Base-by-base conservation (phyloP, 2,329 filamentous ascomycete species). In the Ophiostoma perfectum region DNA sequence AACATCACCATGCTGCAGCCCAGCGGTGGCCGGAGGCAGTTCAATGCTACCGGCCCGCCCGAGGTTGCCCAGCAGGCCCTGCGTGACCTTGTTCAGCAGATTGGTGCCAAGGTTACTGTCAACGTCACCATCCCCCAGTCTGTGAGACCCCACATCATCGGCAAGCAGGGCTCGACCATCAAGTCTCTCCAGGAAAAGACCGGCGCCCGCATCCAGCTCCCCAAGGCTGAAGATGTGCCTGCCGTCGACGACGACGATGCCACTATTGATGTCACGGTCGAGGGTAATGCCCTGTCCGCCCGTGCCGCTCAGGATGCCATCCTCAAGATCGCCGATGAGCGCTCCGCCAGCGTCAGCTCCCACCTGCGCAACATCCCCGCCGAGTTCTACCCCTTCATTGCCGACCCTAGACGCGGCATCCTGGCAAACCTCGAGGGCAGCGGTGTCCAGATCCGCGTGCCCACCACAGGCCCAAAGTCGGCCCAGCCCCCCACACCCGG, bases 381-480 rank as follows among this genome's bases (percentile, higher is more conserved):
- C 39, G 93, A 97, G 77, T 96, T 95, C 78, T 99, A 95, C 79
- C 94, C 94, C 66, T 99, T 99, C 82, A 89, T 99, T 77, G 90
- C 92, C 38, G 93, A 93, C 65, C 87, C 89, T 9, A 86, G 90
- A 76, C 91, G 93, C 76, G 81, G 85, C 64, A 81, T 87, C 66
- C 80, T 92, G 68, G 83, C 86, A 72, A 84, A 85, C 49, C 82
- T 97, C 66, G 90, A 94, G 70, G 86, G 86, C 71, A 90, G 89
- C 71, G 91, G 92, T 71, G 83, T 97, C 47, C 89, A 91, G 76
- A 84, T 99, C 71, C 87, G 91, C 68, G 89, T 99, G 64, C 95
- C 95, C 60, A 84, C 90, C 66, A 91, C 96, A 78, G 87, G 92
- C 77, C 89, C 86, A 12, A 93, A 89, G 86, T 85, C 85, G 82